A percentile compares a stretch with the other conserved stretches of the same genome.
Evolutionary conservation across 768 basidiomycete species (phyloP).

Genomic region (Leccinellum rugosiceps): DNA sequence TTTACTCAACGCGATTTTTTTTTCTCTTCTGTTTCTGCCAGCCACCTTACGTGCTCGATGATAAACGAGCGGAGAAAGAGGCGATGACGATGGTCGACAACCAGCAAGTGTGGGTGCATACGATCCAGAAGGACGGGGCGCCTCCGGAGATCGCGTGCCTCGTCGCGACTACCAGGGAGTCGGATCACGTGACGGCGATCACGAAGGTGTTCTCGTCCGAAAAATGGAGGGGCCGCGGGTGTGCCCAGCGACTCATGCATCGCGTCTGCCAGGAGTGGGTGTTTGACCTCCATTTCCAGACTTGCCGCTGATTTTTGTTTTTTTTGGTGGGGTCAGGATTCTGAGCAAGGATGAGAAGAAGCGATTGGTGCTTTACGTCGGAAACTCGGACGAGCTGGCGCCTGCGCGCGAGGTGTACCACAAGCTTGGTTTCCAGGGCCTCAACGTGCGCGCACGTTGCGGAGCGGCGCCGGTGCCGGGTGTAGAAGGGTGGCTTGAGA

Average conservation of each 20-base stretch:
- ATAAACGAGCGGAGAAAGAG: conserved; percentile 44
- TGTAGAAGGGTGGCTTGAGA: conserved; percentile 21
- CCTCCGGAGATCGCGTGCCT: conserved; percentile 56
- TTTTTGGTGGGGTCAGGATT: neutral
- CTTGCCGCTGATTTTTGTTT: neutral
- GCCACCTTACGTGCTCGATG: conserved; percentile 54
- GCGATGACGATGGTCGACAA: conserved; percentile 47
- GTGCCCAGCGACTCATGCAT: conserved; percentile 60
- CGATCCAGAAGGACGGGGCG: conserved; percentile 27
- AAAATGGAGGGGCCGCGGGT: conserved; percentile 48
- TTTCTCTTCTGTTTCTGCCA: conserved; percentile 17
- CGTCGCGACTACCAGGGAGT: conserved; percentile 64
- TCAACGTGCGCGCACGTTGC: neutral
- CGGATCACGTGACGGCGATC: conserved; percentile 54
- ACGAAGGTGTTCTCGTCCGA: conserved; percentile 70
- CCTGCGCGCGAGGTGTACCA: conserved; percentile 20
- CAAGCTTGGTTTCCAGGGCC: conserved; percentile 23
- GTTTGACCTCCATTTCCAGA: neutral
- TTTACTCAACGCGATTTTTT: neutral
- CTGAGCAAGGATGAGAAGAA: conserved; percentile 33
- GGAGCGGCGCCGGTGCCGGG: neutral
- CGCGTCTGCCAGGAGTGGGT: conserved; percentile 55
- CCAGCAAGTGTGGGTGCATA: conserved; percentile 58
- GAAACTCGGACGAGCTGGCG: conserved; percentile 23
- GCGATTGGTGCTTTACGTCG: conserved; percentile 58